These are phyloP conservation scores for Dendrothele bispora DNA, from an alignment of 768 basidiomycete species.

Conservation along the genomic window DNA sequence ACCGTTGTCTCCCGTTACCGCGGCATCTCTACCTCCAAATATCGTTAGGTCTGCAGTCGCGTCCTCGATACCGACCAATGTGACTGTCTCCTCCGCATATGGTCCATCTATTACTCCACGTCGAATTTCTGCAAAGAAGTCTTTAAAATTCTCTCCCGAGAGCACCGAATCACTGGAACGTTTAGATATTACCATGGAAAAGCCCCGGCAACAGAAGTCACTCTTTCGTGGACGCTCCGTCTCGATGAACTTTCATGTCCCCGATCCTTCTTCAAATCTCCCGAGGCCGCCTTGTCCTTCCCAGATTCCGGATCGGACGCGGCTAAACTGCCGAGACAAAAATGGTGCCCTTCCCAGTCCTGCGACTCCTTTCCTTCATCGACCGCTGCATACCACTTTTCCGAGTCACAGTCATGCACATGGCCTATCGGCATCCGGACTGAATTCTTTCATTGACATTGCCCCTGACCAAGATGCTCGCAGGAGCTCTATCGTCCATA, in stretches of 20 bases:
- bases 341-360: background rate
- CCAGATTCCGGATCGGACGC: background rate
- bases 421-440: background rate
- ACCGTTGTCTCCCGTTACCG: too few relatives aligned
- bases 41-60: too few relatives aligned
- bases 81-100: too few relatives aligned
- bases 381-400: background rate
- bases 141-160: slow-evolving; percentile 9
- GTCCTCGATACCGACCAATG: too few relatives aligned
- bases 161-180: slow-evolving; percentile 5
- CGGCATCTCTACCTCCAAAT: too few relatives aligned
- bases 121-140: slow-evolving; percentile 6
- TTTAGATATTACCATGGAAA: slow-evolving; percentile 2
- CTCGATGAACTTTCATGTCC: slow-evolving; percentile 9
- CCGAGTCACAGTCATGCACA: background rate
- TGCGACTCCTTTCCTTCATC: slow-evolving; percentile 10
- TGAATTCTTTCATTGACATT: slow-evolving; percentile 12
- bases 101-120: background rate
- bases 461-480: slow-evolving; percentile 3
- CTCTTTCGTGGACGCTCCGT: slow-evolving; percentile 12
- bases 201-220: slow-evolving; percentile 2
- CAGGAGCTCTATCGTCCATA: background rate
- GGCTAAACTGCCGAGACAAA: background rate
- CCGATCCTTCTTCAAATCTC: background rate
- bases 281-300: background rate